phyloP scores from a whole-genome alignment of 2,329 filamentous ascomycete genomes.

The Fusarium nodosum region DNA sequence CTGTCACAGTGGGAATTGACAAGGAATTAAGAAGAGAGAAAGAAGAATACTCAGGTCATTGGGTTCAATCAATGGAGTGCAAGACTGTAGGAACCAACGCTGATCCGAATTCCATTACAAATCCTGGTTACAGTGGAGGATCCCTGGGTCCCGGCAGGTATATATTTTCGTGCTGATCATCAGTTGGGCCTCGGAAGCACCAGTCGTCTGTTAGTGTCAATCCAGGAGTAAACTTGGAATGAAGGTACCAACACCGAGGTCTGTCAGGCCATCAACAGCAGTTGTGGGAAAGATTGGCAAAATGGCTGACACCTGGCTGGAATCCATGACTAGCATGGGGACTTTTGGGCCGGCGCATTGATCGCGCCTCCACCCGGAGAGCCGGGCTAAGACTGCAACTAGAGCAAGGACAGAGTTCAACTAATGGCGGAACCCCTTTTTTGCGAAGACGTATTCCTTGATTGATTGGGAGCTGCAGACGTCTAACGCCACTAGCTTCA shows the following conservation, averaged over 20 bases:
- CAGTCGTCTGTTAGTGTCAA: background rate
- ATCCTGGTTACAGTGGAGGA: constrained; percentile 20
- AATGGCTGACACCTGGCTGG: constrained; percentile 6
- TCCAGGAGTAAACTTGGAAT: constrained; percentile 11
- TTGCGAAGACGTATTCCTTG: background rate
- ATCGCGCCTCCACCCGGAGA: constrained; percentile 10
- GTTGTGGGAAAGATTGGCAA: constrained; percentile 36
- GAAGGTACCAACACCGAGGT: constrained; percentile 1
- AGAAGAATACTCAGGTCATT: constrained; percentile 4
- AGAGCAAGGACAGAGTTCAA: background rate
- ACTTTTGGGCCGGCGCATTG: constrained; percentile 14
- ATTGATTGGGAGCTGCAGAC: background rate
- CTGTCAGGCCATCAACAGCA: constrained; percentile 29
- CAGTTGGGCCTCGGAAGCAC: background rate
- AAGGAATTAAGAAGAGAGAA: background rate
- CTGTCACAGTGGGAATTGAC: background rate
- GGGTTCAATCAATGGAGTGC: background rate
- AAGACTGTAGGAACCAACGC: constrained; percentile 8
- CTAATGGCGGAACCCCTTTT: constrained; percentile 21
- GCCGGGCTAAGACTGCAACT: background rate
- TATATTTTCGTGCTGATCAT: constrained; percentile 22
- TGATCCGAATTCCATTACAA: constrained; percentile 26
- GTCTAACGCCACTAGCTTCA: background rate
- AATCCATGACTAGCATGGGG: background rate
- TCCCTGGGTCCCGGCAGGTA: constrained; percentile 15